Conservation (phyloP, 192 early-diverging fungal species). For the Chytriomyces sp. region DNA sequence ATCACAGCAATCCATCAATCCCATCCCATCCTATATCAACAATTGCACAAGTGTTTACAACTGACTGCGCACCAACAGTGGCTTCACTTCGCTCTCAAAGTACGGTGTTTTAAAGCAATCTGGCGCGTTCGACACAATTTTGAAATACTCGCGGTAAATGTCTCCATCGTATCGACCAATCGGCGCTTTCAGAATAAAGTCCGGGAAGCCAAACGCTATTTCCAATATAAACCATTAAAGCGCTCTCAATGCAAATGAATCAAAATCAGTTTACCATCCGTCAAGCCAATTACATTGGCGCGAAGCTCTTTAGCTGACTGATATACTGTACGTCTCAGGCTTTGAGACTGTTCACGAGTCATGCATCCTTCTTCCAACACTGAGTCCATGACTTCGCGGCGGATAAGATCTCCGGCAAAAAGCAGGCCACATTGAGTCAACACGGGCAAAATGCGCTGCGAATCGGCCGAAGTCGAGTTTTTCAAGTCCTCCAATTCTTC, state of each 20-base stretch:
- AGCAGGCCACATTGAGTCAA: constrained; percentile 12
- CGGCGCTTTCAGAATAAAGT: constrained; percentile 89
- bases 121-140: constrained; percentile 78
- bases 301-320: constrained; percentile 72
- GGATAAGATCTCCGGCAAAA: constrained; percentile 20
- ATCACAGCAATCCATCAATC: too few species aligned
- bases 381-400: constrained; percentile 8
- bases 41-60: neutral
- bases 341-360: constrained; percentile 61
- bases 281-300: constrained; percentile 79
- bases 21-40: too few species aligned
- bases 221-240: neutral
- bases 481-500: constrained; percentile 9
- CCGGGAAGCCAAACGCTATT: constrained; percentile 79
- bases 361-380: constrained; percentile 12
- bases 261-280: constrained; percentile 57
- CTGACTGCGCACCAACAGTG: constrained; percentile 57
- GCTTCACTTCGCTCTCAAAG: constrained; percentile 79
- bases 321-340: constrained; percentile 70
- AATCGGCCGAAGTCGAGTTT: neutral
- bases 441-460: neutral
- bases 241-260: neutral
- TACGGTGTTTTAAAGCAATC: constrained; percentile 74
- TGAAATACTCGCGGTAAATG: constrained; percentile 82
- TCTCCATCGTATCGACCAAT: constrained; percentile 85